phyloP scores from a whole-genome alignment of 441 rosid genomes.

The Flueggea neowawraea region DNA sequence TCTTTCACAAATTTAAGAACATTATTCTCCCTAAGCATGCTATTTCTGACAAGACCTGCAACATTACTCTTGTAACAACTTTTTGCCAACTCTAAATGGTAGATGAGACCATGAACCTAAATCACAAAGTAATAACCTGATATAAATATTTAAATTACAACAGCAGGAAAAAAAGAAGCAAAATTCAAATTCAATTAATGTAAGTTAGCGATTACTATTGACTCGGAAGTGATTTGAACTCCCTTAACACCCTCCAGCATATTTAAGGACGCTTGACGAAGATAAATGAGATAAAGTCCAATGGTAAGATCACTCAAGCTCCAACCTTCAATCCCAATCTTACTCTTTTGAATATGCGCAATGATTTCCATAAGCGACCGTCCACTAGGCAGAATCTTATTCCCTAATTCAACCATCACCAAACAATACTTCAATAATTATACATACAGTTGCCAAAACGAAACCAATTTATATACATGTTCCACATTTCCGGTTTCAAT shows the following conservation, averaged over 20 bases:
- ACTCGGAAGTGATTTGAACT: conserved; percentile 56
- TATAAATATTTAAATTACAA: conserved; percentile 4
- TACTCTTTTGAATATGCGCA: conserved; percentile 81
- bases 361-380: conserved; percentile 77
- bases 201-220: conserved; percentile 42
- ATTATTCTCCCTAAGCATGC: conserved; percentile 80
- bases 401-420: conserved; percentile 16
- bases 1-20: conserved; percentile 69
- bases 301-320: conserved; percentile 87
- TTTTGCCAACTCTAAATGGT: conserved; percentile 84
- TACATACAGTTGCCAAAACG: too few relatives aligned
- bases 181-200: conserved; percentile 2
- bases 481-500: too few relatives aligned
- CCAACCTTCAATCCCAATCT: conserved; percentile 88
- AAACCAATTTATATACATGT: too few relatives aligned
- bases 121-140: conserved; percentile 14
- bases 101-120: conserved; percentile 84
- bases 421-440: too few relatives aligned
- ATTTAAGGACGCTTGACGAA: conserved; percentile 74
- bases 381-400: conserved; percentile 42
- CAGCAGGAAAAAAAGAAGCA: neutral
- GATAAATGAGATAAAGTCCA: conserved; percentile 85
- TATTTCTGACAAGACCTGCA: conserved; percentile 58
- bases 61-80: conserved; percentile 65
- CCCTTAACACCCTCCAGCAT: conserved; percentile 70